These are phyloP conservation scores for Diaporthe vaccinii DNA, from an alignment of 2,329 filamentous ascomycete species.

Conservation along the genomic window DNA sequence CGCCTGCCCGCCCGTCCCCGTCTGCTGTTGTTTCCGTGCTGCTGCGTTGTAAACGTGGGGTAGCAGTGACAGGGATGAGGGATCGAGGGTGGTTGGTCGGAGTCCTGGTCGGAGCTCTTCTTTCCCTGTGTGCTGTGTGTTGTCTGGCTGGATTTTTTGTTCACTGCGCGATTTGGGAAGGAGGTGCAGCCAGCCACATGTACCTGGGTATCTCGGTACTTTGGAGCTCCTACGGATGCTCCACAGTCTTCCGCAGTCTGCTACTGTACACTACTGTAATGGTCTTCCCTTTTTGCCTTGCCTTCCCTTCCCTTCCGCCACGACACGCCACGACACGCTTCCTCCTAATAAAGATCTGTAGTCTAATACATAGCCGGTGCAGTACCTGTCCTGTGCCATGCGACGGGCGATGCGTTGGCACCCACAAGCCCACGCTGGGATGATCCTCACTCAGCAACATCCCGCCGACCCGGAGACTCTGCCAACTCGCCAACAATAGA, in stretches of 20 bases:
- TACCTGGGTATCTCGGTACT: background rate
- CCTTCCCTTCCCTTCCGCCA: background rate
- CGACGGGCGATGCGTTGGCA: constrained; percentile 20
- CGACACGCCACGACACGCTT: background rate
- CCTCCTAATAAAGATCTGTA: background rate
- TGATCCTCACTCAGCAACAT: constrained; percentile 28
- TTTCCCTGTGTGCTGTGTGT: background rate
- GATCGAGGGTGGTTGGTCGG: constrained; percentile 11
- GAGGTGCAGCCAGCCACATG: constrained; percentile 8
- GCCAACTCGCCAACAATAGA: constrained; percentile 2
- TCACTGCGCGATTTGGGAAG: constrained; percentile 13
- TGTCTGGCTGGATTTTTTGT: background rate
- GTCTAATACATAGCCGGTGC: background rate
- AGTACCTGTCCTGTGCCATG: background rate
- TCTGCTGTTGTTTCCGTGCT: background rate
- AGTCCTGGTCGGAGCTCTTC: background rate
- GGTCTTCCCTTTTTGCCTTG: background rate
- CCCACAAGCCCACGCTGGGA: constrained; percentile 13
- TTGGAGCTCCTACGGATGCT: background rate
- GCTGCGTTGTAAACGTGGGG: constrained; percentile 33
- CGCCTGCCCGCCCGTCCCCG: background rate
- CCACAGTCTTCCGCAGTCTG: constrained; percentile 10
- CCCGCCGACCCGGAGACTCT: background rate
- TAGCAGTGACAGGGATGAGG: constrained; percentile 24
- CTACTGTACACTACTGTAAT: background rate